phyloP scores from a whole-genome alignment of 164 flowering plant species.

The Cinnamomum chago region DNA sequence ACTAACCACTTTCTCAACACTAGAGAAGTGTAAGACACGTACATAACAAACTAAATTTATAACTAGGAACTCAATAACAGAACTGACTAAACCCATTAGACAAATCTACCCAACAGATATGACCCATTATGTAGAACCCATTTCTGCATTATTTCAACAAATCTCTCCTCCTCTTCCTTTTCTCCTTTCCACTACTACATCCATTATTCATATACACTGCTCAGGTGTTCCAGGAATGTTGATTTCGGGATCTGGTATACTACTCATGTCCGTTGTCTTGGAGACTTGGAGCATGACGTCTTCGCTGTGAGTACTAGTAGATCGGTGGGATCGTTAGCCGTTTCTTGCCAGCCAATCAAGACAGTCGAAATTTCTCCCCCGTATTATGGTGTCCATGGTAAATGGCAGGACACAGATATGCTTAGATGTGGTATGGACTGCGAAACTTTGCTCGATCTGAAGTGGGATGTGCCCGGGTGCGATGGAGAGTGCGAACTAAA shows the following conservation, averaged over 20 bases:
- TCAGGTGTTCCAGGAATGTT: neutral
- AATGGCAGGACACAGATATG: neutral
- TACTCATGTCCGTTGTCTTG: neutral
- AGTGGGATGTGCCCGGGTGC: conserved; percentile 1
- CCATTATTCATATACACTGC: neutral
- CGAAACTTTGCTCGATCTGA: neutral
- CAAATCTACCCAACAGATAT: no score
- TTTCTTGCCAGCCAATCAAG: neutral
- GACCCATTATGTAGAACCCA: no score
- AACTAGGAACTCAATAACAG: no score
- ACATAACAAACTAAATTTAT: no score
- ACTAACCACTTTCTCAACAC: no score
- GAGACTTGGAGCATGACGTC: neutral
- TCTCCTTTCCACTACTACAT: neutral
- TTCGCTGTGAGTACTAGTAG: neutral
- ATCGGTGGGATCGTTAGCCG: neutral
- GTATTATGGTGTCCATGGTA: neutral
- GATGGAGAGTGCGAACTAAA: neutral
- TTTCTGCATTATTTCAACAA: no score
- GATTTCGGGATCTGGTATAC: neutral
- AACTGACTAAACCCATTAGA: no score
- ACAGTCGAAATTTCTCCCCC: neutral
- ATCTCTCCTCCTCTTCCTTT: neutral
- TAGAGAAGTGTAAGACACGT: no score
- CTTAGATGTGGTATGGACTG: neutral